A percentile compares a stretch with the other conserved stretches of the same genome.
Evolutionary conservation across 306 rosid species (phyloP).

Genomic region (Quercus dentata): DNA sequence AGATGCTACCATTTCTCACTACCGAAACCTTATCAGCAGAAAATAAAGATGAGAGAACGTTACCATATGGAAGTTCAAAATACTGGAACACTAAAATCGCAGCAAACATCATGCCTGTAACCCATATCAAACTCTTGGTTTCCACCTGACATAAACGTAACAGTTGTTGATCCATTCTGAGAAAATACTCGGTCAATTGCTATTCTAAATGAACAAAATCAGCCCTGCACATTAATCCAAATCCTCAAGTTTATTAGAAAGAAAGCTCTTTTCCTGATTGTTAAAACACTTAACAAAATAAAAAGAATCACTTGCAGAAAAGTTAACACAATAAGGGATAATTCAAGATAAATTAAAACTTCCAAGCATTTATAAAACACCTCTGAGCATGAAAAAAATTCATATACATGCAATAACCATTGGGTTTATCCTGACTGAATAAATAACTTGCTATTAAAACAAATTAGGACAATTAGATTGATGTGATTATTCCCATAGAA

Average conservation of each 20-base stretch:
- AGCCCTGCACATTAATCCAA: conserved; percentile 34
- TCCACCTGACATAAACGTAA: conserved; percentile 37
- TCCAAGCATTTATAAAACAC: neutral
- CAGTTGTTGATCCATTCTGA: conserved; percentile 54
- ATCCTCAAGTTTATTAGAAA: conserved; percentile 22
- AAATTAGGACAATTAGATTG: neutral
- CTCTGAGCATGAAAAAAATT: neutral
- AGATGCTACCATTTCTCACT: conserved; percentile 23
- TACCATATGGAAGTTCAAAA: conserved; percentile 49
- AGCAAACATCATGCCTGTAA: conserved; percentile 48
- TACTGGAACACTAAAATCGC: conserved; percentile 45
- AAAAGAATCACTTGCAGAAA: conserved; percentile 2
- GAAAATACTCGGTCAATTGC: conserved; percentile 4
- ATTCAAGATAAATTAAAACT: neutral
- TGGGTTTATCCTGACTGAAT: neutral
- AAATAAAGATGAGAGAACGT: conserved; percentile 30
- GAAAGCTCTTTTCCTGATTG: neutral
- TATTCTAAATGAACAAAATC: conserved; percentile 29
- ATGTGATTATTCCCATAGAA: neutral
- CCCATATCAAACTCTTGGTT: conserved; percentile 52
- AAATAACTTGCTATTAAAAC: neutral
- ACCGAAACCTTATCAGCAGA: conserved; percentile 27
- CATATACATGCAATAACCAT: neutral
- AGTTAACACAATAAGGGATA: neutral
- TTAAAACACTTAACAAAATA: neutral